Evolutionary conservation across 148 eudicot genomes (phyloP), one percentile per base, ranked within the genome.

Genomic region (Pouteria glomerata): DNA sequence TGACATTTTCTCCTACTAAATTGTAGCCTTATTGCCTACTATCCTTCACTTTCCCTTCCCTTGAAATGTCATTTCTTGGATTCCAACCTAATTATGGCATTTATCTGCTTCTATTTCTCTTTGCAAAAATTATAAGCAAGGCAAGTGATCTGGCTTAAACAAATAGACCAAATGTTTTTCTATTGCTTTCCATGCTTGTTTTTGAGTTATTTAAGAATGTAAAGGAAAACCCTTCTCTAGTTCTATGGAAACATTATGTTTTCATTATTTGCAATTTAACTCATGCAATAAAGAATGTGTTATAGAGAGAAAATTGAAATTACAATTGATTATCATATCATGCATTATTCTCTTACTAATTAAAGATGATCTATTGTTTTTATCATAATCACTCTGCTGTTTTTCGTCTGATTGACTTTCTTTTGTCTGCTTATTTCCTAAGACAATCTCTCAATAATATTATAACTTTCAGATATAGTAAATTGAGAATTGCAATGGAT

Each of bases 401-500:
- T 63, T 63, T 57, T 7, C 45, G 3, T 23, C 55, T 6, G 37
- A 13, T 10, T 55, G 72, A 69, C 37, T 58, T 41, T 48, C 67
- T 64, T 7, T 12, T 53, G 48, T 67, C 47, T 64, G 31, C 39
- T 80, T 66, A 24, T 72, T 72, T 30, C 72, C 51, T 81, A 92
- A 96, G 87, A 55, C 58, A 62, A 37, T 66, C 80, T 29, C 79
- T 85, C 39, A 70, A 35, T 70, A 82, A 82, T 70, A 81, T 86
- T 74, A 85, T 79, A 70, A 81, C 64, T 14, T 89, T 90, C 80
- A 70, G 86, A 12, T 92, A 82, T 88, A 78, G 74, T 24, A 93
- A 86, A 77, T 56, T 92, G 78, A 77, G 77, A 80, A 69, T 56
- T 15, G 96, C 96, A 60, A 92, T 96, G 2, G 72, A 81, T 19